These are phyloP conservation scores for Podosphaera fusca DNA, from an alignment of 2,329 filamentous ascomycete genomes.

Conservation along the genomic window DNA sequence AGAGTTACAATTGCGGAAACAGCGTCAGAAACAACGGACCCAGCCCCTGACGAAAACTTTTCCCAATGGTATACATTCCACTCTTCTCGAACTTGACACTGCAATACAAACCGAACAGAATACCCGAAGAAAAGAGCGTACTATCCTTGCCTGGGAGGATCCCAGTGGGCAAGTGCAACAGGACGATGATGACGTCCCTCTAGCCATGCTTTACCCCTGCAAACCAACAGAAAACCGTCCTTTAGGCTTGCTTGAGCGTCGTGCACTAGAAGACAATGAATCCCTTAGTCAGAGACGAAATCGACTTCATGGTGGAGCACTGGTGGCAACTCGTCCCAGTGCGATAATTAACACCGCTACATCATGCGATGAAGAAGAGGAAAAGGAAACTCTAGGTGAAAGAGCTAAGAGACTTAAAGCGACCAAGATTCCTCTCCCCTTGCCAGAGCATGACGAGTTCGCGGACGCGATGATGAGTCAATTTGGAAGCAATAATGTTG, in stretches of 20 bases:
- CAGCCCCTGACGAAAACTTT: conserved; percentile 36
- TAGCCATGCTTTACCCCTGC: conserved; percentile 55
- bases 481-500: conserved; percentile 26
- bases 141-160: conserved; percentile 83
- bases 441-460: conserved; percentile 30
- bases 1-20: conserved; percentile 76
- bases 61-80: conserved; percentile 71
- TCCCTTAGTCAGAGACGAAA: conserved; percentile 24
- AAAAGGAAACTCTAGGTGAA: conserved; percentile 43
- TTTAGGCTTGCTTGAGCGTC: conserved; percentile 53
- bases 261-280: conserved; percentile 79
- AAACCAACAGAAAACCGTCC: conserved; percentile 34
- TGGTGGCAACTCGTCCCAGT: conserved; percentile 8
- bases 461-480: conserved; percentile 44
- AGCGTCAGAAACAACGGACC: conserved; percentile 62
- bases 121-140: conserved; percentile 47
- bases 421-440: conserved; percentile 9
- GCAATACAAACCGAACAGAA: conserved; percentile 68
- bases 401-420: conserved; percentile 41
- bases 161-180: conserved; percentile 25
- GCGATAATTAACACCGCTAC: conserved; percentile 11
- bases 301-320: conserved; percentile 11
- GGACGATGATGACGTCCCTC: conserved; percentile 64
- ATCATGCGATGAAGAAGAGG: conserved; percentile 16
- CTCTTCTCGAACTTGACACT: conserved; percentile 71